Evolutionary conservation across 2,329 filamentous ascomycete species (phyloP).

Genomic region (Cadophora malorum): DNA sequence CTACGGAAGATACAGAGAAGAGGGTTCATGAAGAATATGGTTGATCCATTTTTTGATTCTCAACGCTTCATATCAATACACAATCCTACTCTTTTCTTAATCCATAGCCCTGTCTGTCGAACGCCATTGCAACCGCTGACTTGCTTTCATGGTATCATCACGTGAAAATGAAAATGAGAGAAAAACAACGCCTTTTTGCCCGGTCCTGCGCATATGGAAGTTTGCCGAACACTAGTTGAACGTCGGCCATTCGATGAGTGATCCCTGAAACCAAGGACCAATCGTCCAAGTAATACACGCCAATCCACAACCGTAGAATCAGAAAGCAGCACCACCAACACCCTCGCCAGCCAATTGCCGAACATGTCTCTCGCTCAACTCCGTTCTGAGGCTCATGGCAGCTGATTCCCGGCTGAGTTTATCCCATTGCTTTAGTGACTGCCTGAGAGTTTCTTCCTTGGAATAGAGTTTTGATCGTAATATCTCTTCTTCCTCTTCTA

Average conservation of each 20-base stretch:
- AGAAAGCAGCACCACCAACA: constrained; percentile 46
- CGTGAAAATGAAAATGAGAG: constrained; percentile 7
- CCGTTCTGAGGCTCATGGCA: constrained; percentile 41
- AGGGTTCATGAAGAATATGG: not conserved
- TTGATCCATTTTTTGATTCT: not conserved
- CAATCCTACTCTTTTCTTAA: constrained; percentile 7
- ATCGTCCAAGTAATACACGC: not conserved
- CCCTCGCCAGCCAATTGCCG: constrained; percentile 45
- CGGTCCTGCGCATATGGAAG: not conserved
- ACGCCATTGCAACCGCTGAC: constrained; percentile 8
- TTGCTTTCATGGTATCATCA: constrained; percentile 13
- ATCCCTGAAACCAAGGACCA: not conserved
- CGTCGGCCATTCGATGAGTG: too few species aligned
- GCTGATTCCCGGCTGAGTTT: constrained; percentile 41
- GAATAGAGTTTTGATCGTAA: constrained; percentile 41
- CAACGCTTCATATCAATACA: not conserved
- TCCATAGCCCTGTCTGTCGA: not conserved
- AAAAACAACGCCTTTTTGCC: not conserved
- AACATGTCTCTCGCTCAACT: constrained; percentile 46
- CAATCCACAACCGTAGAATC: not conserved
- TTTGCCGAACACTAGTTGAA: not conserved
- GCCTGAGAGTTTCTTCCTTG: constrained; percentile 44
- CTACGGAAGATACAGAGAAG: too few species aligned
- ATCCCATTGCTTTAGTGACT: constrained; percentile 44
- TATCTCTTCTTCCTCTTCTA: constrained; percentile 44